Evolutionary conservation across 176 grass and related monocot species (phyloP), one percentile per base, ranked within the genome.

Genomic region (Poa pratensis): DNA sequence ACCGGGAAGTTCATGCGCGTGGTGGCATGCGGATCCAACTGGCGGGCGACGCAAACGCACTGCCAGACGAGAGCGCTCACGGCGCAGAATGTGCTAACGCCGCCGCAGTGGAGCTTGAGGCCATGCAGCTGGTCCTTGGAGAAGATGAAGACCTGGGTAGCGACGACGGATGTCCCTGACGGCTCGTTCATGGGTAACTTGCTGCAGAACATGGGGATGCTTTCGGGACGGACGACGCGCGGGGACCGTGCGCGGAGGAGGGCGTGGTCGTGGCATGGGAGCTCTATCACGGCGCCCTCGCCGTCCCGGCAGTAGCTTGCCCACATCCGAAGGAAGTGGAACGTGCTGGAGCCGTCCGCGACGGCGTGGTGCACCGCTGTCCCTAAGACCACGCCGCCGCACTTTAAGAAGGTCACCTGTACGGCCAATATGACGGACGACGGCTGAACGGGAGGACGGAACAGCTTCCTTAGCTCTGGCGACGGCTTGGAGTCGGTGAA

Each of bases 61-160:
- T 66, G 85, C 91, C 88, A 90, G 5, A 85, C 45, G 9, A 81
- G 65, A 0, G 91, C 77, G 6, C 32, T 22, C 39, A 90, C 30
- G 26, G 76, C 71, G 32, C 75, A 59, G 73, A 90, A 93, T 0
- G 85, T 75, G 67, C 77, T 85, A 0, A n/a, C n/a, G 26, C 69
- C 76, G 4, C 58, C 20, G 48, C 61, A 88, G 14, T 3, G 43
- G 2, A 13, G 76, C 55, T 82, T 88, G 6, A 91, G 59, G 50
- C 48, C 53, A 7, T 10, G 6, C 3, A 91, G 2, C 57, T 58
- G 82, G 24, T 77, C 69, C 4, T 16, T 73, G 58, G 82, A 78
- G 75, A 87, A 42, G 45, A 79, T 20, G 24, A 85, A 77, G 14
- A 69, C 50, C 23, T 15, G 1, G n/a, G 28, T 78, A 15, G 62